Evolutionary conservation across 441 rosid species (phyloP), one percentile per base, ranked within the genome.

Genomic region (Populus hybrid): DNA sequence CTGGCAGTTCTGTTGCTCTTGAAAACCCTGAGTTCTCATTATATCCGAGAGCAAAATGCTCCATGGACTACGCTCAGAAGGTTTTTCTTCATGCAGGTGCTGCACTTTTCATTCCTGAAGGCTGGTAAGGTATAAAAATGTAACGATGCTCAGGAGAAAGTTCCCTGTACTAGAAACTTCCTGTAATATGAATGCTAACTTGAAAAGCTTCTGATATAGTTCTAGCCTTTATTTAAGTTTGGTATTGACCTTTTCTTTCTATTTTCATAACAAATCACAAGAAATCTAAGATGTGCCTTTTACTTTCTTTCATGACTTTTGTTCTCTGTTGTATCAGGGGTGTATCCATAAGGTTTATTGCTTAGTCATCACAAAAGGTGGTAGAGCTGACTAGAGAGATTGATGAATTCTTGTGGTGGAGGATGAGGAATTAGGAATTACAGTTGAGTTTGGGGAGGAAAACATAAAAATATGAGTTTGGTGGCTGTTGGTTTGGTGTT

Each of bases 31-130:
- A 92, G 80, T 83, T 90, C 73, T 90, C 92, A 35, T 78, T 79
- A 59, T 84, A 88, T 86, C 95, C 96, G 76, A 94, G 98, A 84
- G 98, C 96, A 79, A 81, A 87, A 85, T 76, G 76, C 75, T 88
- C 89, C 73, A 71, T 80, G 78, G 83, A 79, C 74, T 87, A 82
- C 85, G 85, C 94, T 67, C 94, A 91, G 85, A 87, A 86, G 86
- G 91, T 89, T 81, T 83, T 81, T 82, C 98, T 96, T 81, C 81
- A 86, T 57, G 91, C 91, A 36, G 96, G 97, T 38, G 98, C 92
- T 88, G 98, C 92, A 81, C 92, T 96, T 83, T 96, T 94, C 89
- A 93, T 96, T 82, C 99, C 98, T 53, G 99, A 92, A 90, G 99
- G 98, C 88, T 94, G 98, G 97, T 93, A 89, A 89, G 92, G 32